A percentile compares a stretch with the other conserved stretches of the same genome.
phyloP scores from a whole-genome alignment of 2,329 filamentous ascomycete species.

The Neoscytalidium dimidiatum region DNA sequence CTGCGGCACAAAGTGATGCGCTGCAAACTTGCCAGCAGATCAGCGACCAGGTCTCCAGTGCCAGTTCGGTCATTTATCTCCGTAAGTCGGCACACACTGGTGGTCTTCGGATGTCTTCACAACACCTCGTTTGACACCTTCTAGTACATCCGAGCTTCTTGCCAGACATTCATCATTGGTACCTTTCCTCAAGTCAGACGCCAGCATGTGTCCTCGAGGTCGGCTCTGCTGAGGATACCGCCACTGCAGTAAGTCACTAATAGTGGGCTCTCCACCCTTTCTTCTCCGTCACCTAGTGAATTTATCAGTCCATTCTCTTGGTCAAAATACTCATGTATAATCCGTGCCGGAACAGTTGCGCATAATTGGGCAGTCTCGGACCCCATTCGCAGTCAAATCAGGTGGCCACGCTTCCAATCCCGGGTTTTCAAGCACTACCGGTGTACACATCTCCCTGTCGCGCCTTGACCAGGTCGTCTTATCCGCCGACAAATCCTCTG shows the following conservation, averaged over 20 bases:
- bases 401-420: constrained; percentile 6
- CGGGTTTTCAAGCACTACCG: constrained; percentile 6
- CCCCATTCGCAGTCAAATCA: neutral
- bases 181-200: neutral
- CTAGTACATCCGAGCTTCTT: neutral
- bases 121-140: neutral
- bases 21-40: neutral
- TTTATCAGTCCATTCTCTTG: too few relatives aligned
- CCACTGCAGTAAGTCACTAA: neutral
- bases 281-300: neutral
- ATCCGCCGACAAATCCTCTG: neutral
- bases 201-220: neutral
- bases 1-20: neutral
- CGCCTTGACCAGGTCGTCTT: neutral
- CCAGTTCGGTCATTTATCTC: neutral
- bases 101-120: too few relatives aligned
- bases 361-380: neutral
- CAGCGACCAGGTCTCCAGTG: neutral
- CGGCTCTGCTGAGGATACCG: neutral
- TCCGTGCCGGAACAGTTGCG: neutral
- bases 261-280: neutral
- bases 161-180: constrained; percentile 8
- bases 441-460: constrained; percentile 1
- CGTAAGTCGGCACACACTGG: neutral
- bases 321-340: neutral